Evolutionary conservation across 169 alveolate genomes (phyloP), one percentile per base, ranked within the genome.

Genomic region (Plasmodium berghei): DNA sequence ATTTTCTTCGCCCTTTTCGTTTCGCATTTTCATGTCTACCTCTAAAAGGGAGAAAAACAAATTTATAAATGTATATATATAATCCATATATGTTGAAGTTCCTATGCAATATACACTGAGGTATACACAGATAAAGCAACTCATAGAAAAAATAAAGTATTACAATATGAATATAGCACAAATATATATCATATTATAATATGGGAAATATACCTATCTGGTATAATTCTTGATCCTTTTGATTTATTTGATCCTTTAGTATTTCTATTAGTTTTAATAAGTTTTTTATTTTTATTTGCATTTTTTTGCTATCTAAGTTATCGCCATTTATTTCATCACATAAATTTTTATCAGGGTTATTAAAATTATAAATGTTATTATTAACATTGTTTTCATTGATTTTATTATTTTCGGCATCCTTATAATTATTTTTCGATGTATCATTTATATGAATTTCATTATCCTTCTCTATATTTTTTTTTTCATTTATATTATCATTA

Each of bases 221-320:
- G 22, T 80, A 80, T 20, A 80, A 66, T 48, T 64, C 83, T 48
- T 80, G 90, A 18, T 80, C 90, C 66, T 80, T 80, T 71, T 80
- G 71, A 24, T 80, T 80, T 80, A 80, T 80, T 72, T 80, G 90
- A 4, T 20, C 80, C 45, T 80, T 80, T 26, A 80, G 49, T 1
- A 80, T 59, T 1, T 59, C 83, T 67, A 80, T 67, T 4, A 80
- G 34, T 28, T 80, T 80, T 4, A 80, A 34, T 9, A 80, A 61
- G 34, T 80, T 80, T 28, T 80, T 54, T 9, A 80, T 48, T 46
- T 80, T 80, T 24, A 54, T 26, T 61, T 80, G 54, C 90, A 80
- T 80, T 28, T 80, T 64, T 2, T 59, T 22, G 6, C 24, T 72
- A 9, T 80, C 73, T 9, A 72, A 46, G 26, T 80, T 80, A 22